phyloP scores from a whole-genome alignment of 2,329 filamentous ascomycete species.

The Dothideomycetes sp. region DNA sequence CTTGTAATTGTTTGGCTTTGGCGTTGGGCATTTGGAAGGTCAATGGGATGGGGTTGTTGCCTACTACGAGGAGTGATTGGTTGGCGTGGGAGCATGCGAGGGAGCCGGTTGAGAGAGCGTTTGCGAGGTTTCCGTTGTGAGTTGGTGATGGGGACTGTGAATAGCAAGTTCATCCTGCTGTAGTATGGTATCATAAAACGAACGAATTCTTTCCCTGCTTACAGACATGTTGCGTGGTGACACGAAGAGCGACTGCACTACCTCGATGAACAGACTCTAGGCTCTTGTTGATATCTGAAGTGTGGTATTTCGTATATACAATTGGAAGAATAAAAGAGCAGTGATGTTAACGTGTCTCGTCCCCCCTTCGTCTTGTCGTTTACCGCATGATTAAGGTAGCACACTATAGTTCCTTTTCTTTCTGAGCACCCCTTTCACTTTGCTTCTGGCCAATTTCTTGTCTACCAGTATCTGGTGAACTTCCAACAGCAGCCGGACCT shows the following conservation, averaged over 20 bases:
- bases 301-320: too few relatives aligned
- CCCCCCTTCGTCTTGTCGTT: not conserved
- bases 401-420: conserved; percentile 30
- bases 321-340: too few relatives aligned
- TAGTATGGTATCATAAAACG: too few relatives aligned
- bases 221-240: too few relatives aligned
- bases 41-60: conserved; percentile 88
- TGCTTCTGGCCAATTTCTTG: conserved; percentile 25
- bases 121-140: conserved; percentile 13
- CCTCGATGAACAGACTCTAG: too few relatives aligned
- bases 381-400: too few relatives aligned
- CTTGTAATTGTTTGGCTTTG: conserved; percentile 75
- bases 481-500: conserved; percentile 46
- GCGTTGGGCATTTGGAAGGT: conserved; percentile 91
- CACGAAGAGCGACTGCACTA: too few relatives aligned
- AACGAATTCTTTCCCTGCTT: too few relatives aligned
- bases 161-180: too few relatives aligned
- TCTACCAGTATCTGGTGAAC: conserved; percentile 26
- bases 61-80: conserved; percentile 95
- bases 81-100: conserved; percentile 83
- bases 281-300: too few relatives aligned
- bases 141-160: too few relatives aligned
- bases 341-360: too few relatives aligned
- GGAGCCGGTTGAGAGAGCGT: conserved; percentile 53
- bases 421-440: conserved; percentile 16